Base-by-base conservation (phyloP, 805 yeast genomes). In the Candida lessepsii region DNA sequence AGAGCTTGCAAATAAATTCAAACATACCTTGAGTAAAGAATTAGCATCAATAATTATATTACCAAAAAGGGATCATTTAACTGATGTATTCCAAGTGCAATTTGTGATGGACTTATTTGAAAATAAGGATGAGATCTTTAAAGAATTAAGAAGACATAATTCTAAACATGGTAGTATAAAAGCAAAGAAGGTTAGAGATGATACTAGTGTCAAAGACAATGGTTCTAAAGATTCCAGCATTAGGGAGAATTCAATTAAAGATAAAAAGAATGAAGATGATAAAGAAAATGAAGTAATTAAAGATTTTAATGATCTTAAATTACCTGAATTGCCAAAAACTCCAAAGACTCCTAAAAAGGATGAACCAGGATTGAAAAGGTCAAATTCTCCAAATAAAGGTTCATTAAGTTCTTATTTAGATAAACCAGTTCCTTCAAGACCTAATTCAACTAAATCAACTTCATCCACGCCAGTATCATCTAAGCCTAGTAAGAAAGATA, bases 21-120 rank as follows among this genome's bases (percentile, higher is more conserved):
- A 76, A 52, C 59, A 56, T 11, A 64, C 66, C n/a, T 71, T 87
- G 18, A 73, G 87, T 4, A 78, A 77, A 45, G 89, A 83, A 49
- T 77, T 86, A 51, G 45, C 56, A 15, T 40, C 44, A 6, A 43
- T 41, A 13, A 26, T 15, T 15, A 39, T 42, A n/a, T 41, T 45
- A 5, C 48, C 51, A 1, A 42, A 50, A 24, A 13, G 29, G 16
- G 62, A 58, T 11, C 47, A 46, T 23, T 58, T 77, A 31, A 75
- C 72, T 42, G 88, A 82, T 52, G 69, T 75, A 26, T 77, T 80
- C 54, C 80, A 84, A 6, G 70, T 63, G 45, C 68, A 73, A 42
- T 74, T 86, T 33, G 66, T 85, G 32, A 63, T 65, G 31, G 96
- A 87, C 53, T 61, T 87, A 31, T 65, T 86, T 50, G 62, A 63